These are phyloP conservation scores for Apophysomyces elegans DNA, from an alignment of 371 early-diverging fungal genomes.

Conservation along the genomic window DNA sequence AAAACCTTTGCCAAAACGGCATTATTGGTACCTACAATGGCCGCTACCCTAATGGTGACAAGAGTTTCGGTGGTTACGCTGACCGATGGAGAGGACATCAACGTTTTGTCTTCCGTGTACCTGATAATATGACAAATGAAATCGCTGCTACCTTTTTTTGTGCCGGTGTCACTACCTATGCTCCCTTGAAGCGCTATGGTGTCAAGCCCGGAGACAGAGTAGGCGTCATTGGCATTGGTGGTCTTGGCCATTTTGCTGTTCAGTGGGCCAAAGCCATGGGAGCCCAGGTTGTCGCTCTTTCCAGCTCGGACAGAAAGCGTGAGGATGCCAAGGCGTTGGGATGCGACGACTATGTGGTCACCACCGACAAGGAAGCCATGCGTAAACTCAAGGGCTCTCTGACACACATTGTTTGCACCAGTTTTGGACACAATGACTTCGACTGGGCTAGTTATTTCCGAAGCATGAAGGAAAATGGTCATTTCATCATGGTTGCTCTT, in stretches of 20 bases:
- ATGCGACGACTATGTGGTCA: slow-evolving; percentile 42
- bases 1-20: slow-evolving; percentile 27
- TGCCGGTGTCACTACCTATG: slow-evolving; percentile 65
- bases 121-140: slow-evolving; percentile 54
- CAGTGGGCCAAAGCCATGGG: slow-evolving; percentile 68
- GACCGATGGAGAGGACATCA: slow-evolving; percentile 63
- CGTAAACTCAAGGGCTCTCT: slow-evolving; percentile 15
- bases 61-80: slow-evolving; percentile 73
- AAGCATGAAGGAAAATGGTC: slow-evolving; percentile 50
- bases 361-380: slow-evolving; percentile 23
- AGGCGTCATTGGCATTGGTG: slow-evolving; percentile 71
- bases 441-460: slow-evolving; percentile 46
- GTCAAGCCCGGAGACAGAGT: slow-evolving; percentile 57
- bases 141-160: slow-evolving; percentile 60
- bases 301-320: slow-evolving; percentile 36
- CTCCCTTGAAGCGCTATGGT: slow-evolving; percentile 55
- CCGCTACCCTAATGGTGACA: slow-evolving; percentile 57
- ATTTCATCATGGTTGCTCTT: slow-evolving; percentile 61
- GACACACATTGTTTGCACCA: slow-evolving; percentile 39
- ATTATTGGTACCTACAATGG: slow-evolving; percentile 34
- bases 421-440: slow-evolving; percentile 33
- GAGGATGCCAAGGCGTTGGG: slow-evolving; percentile 40
- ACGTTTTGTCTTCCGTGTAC: slow-evolving; percentile 64
- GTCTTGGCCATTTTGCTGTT: slow-evolving; percentile 71
- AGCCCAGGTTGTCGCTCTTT: slow-evolving; percentile 59